These are phyloP conservation scores for Tripidium arundinaceum DNA, from an alignment of 202 grass and related monocot species.

Conservation along the genomic window DNA sequence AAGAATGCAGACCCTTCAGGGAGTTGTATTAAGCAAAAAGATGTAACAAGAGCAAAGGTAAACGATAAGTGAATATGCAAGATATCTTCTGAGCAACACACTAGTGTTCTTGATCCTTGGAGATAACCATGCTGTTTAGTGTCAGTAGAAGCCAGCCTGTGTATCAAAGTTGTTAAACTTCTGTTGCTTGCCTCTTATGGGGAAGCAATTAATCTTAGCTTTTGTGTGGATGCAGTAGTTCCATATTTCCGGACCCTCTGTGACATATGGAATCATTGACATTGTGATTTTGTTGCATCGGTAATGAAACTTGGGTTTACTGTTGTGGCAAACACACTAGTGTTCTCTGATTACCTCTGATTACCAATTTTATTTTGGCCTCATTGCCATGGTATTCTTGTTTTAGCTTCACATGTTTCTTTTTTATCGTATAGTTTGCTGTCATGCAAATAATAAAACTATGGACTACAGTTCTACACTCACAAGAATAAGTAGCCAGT, in stretches of 20 bases:
- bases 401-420: neutral
- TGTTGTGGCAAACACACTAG: neutral
- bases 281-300: neutral
- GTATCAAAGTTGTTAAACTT: neutral
- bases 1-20: constrained; percentile 84
- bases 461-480: neutral
- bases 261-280: neutral
- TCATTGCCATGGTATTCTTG: neutral
- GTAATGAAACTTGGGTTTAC: neutral
- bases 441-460: neutral
- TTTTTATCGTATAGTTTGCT: neutral
- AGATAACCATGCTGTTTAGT: neutral
- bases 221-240: neutral
- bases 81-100: neutral
- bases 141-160: neutral
- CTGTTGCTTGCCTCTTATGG: neutral
- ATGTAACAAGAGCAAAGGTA: neutral
- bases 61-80: neutral
- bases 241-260: neutral
- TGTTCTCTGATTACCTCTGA: neutral
- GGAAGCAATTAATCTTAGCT: neutral
- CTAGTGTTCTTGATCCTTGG: neutral
- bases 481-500: neutral
- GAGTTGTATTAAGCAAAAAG: constrained; percentile 50
- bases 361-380: neutral